A percentile compares a stretch with the other conserved stretches of the same genome.
phyloP scores from a whole-genome alignment of 345 rosid species.

The Syzygium grande region DNA sequence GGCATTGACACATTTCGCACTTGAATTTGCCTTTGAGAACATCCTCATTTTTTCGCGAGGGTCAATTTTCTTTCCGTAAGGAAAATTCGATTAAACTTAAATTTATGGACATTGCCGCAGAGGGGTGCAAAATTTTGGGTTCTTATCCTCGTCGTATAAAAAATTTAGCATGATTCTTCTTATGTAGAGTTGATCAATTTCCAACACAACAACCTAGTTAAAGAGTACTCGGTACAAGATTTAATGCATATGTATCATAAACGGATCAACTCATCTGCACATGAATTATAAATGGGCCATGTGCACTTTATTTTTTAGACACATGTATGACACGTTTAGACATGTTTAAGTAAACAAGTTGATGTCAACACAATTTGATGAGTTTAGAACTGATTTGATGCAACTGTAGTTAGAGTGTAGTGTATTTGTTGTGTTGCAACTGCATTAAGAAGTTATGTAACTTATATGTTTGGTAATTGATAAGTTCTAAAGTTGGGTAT shows the following conservation, averaged over 20 bases:
- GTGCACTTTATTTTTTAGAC: neutral
- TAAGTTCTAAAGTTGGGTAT: too few relatives aligned
- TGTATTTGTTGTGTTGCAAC: neutral
- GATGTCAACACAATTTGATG: too few relatives aligned
- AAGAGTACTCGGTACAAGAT: too few relatives aligned
- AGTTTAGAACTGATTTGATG: neutral
- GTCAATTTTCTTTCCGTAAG: neutral
- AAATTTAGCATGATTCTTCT: neutral
- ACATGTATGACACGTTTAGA: too few relatives aligned
- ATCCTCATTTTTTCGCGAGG: neutral
- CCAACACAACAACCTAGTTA: neutral
- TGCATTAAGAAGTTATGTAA: too few relatives aligned
- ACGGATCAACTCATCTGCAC: neutral
- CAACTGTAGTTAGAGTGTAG: too few relatives aligned
- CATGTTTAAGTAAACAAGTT: too few relatives aligned
- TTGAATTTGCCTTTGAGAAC: too few relatives aligned
- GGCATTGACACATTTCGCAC: neutral
- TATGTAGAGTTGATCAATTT: neutral
- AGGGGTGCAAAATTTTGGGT: neutral
- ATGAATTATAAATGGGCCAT: neutral
- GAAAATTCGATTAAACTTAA: too few relatives aligned
- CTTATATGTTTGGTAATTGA: too few relatives aligned
- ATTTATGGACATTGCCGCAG: neutral
- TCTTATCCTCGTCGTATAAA: too few relatives aligned
- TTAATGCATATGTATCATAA: neutral